Conservation (phyloP, 345 rosid species). For the Salix arbutifolia region DNA sequence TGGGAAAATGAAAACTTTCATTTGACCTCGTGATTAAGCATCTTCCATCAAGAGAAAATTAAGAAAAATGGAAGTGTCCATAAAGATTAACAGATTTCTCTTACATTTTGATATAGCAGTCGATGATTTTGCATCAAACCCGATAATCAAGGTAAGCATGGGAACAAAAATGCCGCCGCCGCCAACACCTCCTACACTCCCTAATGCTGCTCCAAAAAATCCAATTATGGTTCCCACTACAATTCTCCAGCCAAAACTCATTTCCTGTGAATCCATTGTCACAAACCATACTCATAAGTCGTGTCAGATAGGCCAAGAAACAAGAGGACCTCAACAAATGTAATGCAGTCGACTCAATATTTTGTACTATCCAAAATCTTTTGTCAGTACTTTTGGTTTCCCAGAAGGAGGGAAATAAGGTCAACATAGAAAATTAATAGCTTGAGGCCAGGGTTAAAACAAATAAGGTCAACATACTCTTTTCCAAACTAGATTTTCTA, state of each 20-base stretch:
- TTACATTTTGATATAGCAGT: constrained; percentile 51
- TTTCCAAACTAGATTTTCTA: background rate
- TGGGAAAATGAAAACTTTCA: background rate
- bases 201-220: constrained; percentile 51
- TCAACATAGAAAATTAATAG: too few relatives aligned
- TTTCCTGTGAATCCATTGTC: constrained; percentile 22
- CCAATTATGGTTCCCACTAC: constrained; percentile 37
- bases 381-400: too few relatives aligned
- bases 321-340: background rate
- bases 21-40: background rate
- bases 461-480: too few relatives aligned
- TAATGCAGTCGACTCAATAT: background rate
- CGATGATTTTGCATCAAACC: constrained; percentile 48
- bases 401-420: too few relatives aligned
- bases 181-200: constrained; percentile 55
- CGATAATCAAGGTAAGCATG: constrained; percentile 45
- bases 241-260: constrained; percentile 42
- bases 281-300: background rate
- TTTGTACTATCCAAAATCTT: too few relatives aligned
- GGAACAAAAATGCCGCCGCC: constrained; percentile 55
- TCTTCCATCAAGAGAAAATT: constrained; percentile 3
- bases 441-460: background rate
- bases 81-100: background rate
- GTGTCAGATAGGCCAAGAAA: background rate
- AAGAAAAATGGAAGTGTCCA: background rate